A percentile compares a stretch with the other conserved stretches of the same genome.
phyloP scores from a whole-genome alignment of 1,284 basidiomycete genomes.

The Sphaerobolus stellatus region DNA sequence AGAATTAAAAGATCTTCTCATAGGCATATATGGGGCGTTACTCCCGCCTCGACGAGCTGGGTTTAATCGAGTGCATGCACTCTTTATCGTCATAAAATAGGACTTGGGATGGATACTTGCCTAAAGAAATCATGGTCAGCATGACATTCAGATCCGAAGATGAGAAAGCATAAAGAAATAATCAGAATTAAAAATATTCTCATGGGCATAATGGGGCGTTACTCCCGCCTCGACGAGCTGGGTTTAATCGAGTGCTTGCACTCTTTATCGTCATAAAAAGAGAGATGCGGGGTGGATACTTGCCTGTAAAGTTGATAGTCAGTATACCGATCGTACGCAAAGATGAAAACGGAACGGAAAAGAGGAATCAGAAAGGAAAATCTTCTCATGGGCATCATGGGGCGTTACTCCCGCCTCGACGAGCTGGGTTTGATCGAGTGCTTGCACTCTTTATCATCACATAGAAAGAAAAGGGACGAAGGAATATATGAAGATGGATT shows the following conservation, averaged over 20 bases:
- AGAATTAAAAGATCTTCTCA: conserved; percentile 56
- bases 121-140: conserved; percentile 18
- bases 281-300: background rate
- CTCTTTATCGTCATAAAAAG: conserved; percentile 62
- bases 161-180: conserved; percentile 15
- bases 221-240: conserved; percentile 54
- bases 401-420: conserved; percentile 70
- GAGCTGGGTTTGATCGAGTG: conserved; percentile 76
- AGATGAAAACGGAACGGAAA: conserved; percentile 10
- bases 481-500: conserved; percentile 3
- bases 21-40: conserved; percentile 66
- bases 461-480: conserved; percentile 17
- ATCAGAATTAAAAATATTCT: conserved; percentile 53
- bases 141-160: conserved; percentile 16
- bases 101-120: conserved; percentile 15
- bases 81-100: conserved; percentile 72
- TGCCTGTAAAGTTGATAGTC: conserved; percentile 15
- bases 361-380: conserved; percentile 44
- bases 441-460: conserved; percentile 79
- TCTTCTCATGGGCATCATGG: conserved; percentile 62
- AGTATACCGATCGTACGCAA: conserved; percentile 19
- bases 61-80: conserved; percentile 71
- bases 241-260: conserved; percentile 60
- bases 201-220: conserved; percentile 58
- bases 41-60: conserved; percentile 69